Base-by-base conservation (phyloP, 2,329 filamentous ascomycete species). In the Cladobotryum protrusum region DNA sequence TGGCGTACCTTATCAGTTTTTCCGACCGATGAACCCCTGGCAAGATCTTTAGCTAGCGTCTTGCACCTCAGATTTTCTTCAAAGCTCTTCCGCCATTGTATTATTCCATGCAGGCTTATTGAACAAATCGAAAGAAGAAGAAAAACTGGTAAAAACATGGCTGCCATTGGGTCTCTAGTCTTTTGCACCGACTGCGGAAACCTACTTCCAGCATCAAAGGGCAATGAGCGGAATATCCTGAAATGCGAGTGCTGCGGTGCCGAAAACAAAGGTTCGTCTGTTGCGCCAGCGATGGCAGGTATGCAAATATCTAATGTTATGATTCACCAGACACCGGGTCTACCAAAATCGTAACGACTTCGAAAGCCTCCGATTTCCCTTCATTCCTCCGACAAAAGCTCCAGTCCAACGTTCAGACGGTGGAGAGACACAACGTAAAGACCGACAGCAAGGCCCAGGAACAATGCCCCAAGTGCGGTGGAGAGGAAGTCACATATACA, bases 131-230 rank as follows among this genome's bases (percentile, higher is more conserved):
- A 35, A 45, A 45, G 13, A 43, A 37, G 20, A 43, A 37, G 36
- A 34, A 4, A n/a, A 37, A 15, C 7, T 53, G 50, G 55, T 42
- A 46, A 48, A 39, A 56, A 57, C 52, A 96, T 96, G 92, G 83
- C 91, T 57, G 84, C 88, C 15, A 90, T 96, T 58, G 92, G 90
- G 49, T 92, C 90, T 47, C 77, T 97, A 37, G 85, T 96, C 34
- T 97, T 97, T 69, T 97, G 92, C 74, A 88, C 79, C 48, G 88
- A 91, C 66, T 97, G 92, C 68, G 92, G 92, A 54, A 95, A 95
- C 66, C 77, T 96, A 3, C 75, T 97, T 37, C 89, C 93, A 47
- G 80, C 85, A 47, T 89, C 87, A 43, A 86, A 85, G 55, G 89
- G 87, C 53, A 85, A 83, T 52, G 77, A 82, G 58, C 87, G 89